Evolutionary conservation across 2,329 filamentous ascomycete genomes (phyloP), one percentile per base, ranked within the genome.

Genomic region (Apiospora aurea): DNA sequence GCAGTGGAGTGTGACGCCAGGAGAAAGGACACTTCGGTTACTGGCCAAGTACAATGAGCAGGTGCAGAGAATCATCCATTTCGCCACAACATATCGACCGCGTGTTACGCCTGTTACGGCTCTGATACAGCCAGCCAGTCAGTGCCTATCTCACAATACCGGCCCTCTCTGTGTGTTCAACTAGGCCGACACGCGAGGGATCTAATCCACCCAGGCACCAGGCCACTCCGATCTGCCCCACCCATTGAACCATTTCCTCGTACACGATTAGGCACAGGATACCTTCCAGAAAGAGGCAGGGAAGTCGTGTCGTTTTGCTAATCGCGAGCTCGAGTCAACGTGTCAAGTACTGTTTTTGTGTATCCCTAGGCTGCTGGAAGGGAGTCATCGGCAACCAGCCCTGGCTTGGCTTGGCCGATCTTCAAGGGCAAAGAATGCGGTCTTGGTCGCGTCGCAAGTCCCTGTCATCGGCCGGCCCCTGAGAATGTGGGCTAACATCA

Each of bases 401-500:
- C 5, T 11, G 16, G 6, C 10, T 53, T 26, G 49, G 49, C 13
- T 53, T 26, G 5, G 8, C 7, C 38, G 26, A 21, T 61, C 16
- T 34, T 18, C 26, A 21, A 21, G 11, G 29, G 26, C 24, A 26
- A 18, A 18, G 51, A 57, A 57, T 18, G 51, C 51, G 14, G 21
- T 26, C 26, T 49, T 29, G 26, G 51, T 34, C 51, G 51, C 53
- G 53, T 61, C 29, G 53, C 53, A 61, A 61, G 53, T 21, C 53
- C 53, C 29, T 61, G 53, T 61, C 53, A 38, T 38, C 29, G 21
- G 26, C 29, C 29, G 21, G 26, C 29, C 53, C 53, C 53, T 61
- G 29, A 29, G 29, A 61, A 61, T 61, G 53, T 61, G 53, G 53
- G 53, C 53, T 61, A n/a, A 49, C 10, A 43, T 49, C 8, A 61